phyloP scores from a whole-genome alignment of 352 stramenopile genomes.

The Globisporangium polare region DNA sequence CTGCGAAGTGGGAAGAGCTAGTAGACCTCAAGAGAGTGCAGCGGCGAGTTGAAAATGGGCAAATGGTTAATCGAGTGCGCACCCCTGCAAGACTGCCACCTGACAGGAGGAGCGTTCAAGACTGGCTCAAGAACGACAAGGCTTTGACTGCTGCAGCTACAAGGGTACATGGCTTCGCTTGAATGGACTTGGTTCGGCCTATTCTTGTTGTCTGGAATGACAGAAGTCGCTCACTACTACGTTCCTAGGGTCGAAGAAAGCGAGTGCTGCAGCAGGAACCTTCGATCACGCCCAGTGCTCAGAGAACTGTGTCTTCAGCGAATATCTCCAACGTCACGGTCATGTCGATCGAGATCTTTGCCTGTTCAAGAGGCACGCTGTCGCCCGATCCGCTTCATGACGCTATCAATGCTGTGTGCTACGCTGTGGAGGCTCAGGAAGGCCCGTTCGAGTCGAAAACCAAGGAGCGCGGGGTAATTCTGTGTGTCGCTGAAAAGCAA shows the following conservation, averaged over 20 bases:
- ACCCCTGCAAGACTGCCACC: slow-evolving; percentile 39
- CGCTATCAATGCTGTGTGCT: slow-evolving; percentile 58
- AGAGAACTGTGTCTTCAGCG: slow-evolving; percentile 15
- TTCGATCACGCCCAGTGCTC: slow-evolving; percentile 5
- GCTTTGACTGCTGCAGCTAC: background rate
- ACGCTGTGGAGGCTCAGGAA: slow-evolving; percentile 71
- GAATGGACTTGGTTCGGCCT: background rate
- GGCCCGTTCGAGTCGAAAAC: slow-evolving; percentile 44
- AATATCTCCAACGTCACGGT: slow-evolving; percentile 72
- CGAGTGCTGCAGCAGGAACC: background rate
- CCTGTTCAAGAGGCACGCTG: slow-evolving; percentile 45
- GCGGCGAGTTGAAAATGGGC: background rate
- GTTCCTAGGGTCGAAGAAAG: slow-evolving; percentile 6
- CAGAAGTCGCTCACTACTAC: background rate
- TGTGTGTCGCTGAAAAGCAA: slow-evolving; percentile 25
- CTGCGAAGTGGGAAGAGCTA: slow-evolving; percentile 7
- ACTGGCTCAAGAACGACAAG: slow-evolving; percentile 29
- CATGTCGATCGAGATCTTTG: slow-evolving; percentile 76
- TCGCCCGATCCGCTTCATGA: slow-evolving; percentile 72
- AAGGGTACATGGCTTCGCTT: slow-evolving; percentile 19
- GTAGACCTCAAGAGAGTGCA: slow-evolving; percentile 6
- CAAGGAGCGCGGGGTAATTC: slow-evolving; percentile 47
- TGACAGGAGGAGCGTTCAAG: slow-evolving; percentile 20
- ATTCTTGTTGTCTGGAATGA: background rate
- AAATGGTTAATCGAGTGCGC: slow-evolving; percentile 28